Evolutionary conservation across 345 rosid genomes (phyloP).

Genomic region (Citrus unshiu): DNA sequence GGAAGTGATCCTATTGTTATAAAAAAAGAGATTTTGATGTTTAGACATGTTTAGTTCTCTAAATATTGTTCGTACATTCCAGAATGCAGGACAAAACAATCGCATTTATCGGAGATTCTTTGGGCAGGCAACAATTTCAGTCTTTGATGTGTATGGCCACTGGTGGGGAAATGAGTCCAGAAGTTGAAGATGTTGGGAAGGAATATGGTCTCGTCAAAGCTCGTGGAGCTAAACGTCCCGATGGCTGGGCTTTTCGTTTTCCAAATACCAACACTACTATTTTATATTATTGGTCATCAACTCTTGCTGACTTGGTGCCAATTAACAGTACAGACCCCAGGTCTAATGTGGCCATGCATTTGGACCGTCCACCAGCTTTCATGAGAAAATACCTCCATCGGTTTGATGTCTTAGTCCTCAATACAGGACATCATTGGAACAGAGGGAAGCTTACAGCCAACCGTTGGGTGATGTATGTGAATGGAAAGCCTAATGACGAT

Average conservation of each 20-base stretch:
- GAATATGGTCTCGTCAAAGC: conserved; percentile 54
- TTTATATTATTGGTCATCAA: conserved; percentile 73
- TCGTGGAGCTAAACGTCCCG: conserved; percentile 56
- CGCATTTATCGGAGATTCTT: conserved; percentile 85
- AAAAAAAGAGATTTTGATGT: neutral
- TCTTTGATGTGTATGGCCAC: conserved; percentile 78
- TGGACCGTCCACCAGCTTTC: conserved; percentile 73
- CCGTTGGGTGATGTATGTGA: conserved; percentile 63
- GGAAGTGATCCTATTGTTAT: neutral
- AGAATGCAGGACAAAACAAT: conserved; percentile 78
- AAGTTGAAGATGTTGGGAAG: conserved; percentile 58
- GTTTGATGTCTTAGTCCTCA: conserved; percentile 61
- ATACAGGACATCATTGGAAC: conserved; percentile 92
- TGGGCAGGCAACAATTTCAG: conserved; percentile 76
- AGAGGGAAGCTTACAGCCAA: conserved; percentile 64
- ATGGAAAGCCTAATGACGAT: conserved; percentile 43
- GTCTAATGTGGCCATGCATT: conserved; percentile 55
- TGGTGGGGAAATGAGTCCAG: conserved; percentile 50
- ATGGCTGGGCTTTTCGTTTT: conserved; percentile 69
- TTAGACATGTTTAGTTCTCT: neutral
- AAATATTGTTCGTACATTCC: conserved; percentile 13
- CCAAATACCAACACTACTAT: conserved; percentile 62
- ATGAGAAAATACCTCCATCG: conserved; percentile 46
- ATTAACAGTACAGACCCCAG: conserved; percentile 36
- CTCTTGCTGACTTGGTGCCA: conserved; percentile 48